phyloP scores from a whole-genome alignment of 2,329 filamentous ascomycete species.

The Xylaria sp. region DNA sequence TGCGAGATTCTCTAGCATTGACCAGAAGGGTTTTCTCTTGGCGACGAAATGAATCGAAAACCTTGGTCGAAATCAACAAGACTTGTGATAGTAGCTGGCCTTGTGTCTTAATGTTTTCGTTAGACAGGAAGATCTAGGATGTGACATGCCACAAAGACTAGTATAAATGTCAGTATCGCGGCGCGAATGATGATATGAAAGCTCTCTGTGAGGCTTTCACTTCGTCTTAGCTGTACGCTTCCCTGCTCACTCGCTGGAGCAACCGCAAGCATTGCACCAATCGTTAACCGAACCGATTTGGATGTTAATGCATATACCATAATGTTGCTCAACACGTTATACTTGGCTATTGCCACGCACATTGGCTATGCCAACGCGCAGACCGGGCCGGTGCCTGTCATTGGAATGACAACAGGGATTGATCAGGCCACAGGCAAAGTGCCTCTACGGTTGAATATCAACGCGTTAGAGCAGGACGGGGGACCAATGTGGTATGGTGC shows the following conservation, averaged over 20 bases:
- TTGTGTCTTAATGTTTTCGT: neutral
- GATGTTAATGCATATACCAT: conserved; percentile 2
- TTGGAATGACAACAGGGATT: conserved; percentile 46
- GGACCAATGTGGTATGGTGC: conserved; percentile 45
- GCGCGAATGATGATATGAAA: conserved; percentile 2
- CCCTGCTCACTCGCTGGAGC: neutral
- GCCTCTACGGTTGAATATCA: conserved; percentile 61
- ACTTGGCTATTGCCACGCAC: conserved; percentile 20
- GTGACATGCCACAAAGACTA: neutral
- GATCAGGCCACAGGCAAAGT: conserved; percentile 52
- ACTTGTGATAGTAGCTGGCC: neutral
- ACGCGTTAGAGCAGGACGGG: conserved; percentile 53
- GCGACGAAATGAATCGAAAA: neutral
- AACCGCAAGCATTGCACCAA: neutral
- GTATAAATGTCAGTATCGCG: neutral
- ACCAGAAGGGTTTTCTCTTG: neutral
- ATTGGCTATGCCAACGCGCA: conserved; percentile 25
- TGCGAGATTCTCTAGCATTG: neutral
- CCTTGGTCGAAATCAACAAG: neutral
- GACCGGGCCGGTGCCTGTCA: conserved; percentile 40
- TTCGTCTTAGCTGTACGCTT: neutral
- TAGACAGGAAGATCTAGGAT: neutral
- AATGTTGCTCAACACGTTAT: conserved; percentile 26
- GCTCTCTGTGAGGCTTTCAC: neutral
- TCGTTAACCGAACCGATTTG: neutral